Evolutionary conservation across 1,139 yeast genomes (phyloP).

Genomic region (Scheffersomyces illinoinensis): DNA sequence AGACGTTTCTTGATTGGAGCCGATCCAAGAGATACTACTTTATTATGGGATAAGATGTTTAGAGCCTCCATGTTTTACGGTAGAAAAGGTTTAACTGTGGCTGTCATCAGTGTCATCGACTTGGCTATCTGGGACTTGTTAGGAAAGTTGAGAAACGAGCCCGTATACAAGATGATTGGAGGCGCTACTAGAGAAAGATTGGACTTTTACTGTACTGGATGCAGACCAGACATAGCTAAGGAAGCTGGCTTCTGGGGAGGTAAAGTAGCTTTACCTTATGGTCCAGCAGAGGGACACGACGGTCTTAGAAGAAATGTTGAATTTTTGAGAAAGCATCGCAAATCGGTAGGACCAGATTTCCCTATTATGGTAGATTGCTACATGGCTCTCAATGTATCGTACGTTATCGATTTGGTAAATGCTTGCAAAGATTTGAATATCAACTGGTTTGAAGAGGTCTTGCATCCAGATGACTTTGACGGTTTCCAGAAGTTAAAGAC

Average conservation of each 20-base stretch:
- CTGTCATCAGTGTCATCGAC: conserved; percentile 47
- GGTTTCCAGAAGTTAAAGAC: conserved; percentile 45
- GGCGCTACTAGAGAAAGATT: conserved; percentile 47
- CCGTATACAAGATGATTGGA: conserved; percentile 51
- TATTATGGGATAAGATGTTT: conserved; percentile 49
- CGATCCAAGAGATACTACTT: conserved; percentile 46
- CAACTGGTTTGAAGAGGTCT: conserved; percentile 53
- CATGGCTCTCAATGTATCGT: conserved; percentile 49
- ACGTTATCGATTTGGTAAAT: conserved; percentile 44
- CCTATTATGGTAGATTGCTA: conserved; percentile 54
- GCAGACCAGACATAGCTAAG: conserved; percentile 47
- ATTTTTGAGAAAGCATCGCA: conserved; percentile 42
- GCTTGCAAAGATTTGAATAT: conserved; percentile 45
- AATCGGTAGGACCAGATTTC: conserved; percentile 48
- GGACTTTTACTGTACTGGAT: conserved; percentile 50
- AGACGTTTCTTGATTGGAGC: conserved; percentile 43
- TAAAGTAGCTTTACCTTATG: conserved; percentile 49
- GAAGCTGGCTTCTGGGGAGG: conserved; percentile 52
- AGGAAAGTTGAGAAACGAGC: conserved; percentile 49
- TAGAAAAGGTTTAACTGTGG: conserved; percentile 48
- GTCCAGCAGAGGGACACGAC: conserved; percentile 50
- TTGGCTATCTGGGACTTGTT: conserved; percentile 51
- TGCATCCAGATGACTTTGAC: conserved; percentile 51
- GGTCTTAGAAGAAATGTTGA: conserved; percentile 47
- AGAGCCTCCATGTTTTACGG: conserved; percentile 53